Evolutionary conservation across 2,329 filamentous ascomycete species (phyloP), one percentile per base, ranked within the genome.

Genomic region (Neospermospora avenae): DNA sequence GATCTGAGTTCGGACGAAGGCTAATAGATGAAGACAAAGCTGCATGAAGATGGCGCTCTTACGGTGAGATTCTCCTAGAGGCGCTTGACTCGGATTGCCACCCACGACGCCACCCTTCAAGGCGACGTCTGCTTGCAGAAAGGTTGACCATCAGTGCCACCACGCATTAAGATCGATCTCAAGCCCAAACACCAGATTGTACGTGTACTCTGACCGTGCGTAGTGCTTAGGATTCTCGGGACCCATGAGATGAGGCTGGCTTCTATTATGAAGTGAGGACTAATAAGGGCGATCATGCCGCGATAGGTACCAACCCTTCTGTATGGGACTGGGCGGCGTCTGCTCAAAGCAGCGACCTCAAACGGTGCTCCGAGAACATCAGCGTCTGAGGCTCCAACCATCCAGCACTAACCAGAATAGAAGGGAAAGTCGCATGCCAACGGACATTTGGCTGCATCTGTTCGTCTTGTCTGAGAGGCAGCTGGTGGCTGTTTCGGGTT

Each of bases 341-440:
- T 41, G 35, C 35, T 54, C 20, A 42, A 54, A n/a, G 22, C 28
- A 42, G 51, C 14, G 24, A 41, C 28, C 35, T 54, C 35, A 54
- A 54, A 54, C 51, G 22, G n/a, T 14, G 35, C 35, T 54, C 51
- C 51, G 35, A 22, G 51, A 51, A 37, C n/a, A 10, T 51, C 51
- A 54, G n/a, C 22, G 31, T 28, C 34, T 20, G 34, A 54, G 51
- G 22, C 25, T 49, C 6, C 35, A 25, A 35, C 24, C 6, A 31
- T 31, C 28, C 28, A 31, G 28, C 28, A 31, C 28, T 31, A 31
- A 10, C 11, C 28, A 10, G 28, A n/a, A n/a, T 31, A 31, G 28
- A 31, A 31, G 11, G 28, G 28, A 24, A 25, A 39, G 20, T 53
- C 14, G n/a, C 22, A 41, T 18, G 28, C 34, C n/a, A 6, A 18